phyloP scores from a whole-genome alignment of 2,329 filamentous ascomycete species.

The Pestalotiopsis sp. region DNA sequence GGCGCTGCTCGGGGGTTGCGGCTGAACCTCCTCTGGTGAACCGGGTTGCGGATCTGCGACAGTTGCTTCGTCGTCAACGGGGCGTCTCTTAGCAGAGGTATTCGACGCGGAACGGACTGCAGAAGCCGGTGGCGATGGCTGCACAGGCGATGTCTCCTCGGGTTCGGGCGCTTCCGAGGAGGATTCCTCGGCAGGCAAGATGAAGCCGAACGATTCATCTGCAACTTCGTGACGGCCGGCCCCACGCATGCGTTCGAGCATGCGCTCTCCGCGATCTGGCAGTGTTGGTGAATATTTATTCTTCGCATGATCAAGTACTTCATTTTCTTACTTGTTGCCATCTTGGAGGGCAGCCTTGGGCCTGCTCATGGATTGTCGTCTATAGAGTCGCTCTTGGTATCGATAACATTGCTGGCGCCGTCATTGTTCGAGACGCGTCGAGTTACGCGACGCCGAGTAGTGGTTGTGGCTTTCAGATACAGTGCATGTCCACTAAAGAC shows the following conservation, averaged over 20 bases:
- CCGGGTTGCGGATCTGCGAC: conserved; percentile 18
- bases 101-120: conserved; percentile 45
- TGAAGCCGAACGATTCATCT: conserved; percentile 62
- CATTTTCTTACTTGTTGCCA: conserved; percentile 37
- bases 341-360: conserved; percentile 15
- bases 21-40: conserved; percentile 19
- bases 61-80: conserved; percentile 30
- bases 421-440: conserved; percentile 2
- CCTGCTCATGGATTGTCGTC: not conserved
- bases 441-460: not conserved
- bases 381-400: not conserved
- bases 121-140: conserved; percentile 20
- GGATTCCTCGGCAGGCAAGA: conserved; percentile 39
- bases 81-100: conserved; percentile 50
- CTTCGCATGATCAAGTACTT: not conserved
- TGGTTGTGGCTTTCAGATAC: not conserved
- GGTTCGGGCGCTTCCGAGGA: conserved; percentile 22
- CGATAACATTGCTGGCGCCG: not conserved
- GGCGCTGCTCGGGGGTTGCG: conserved; percentile 17
- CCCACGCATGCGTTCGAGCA: conserved; percentile 67
- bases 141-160: conserved; percentile 16
- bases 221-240: conserved; percentile 64
- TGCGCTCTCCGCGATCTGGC: conserved; percentile 60
- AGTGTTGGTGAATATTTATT: not conserved
- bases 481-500: not conserved